Conservation (phyloP, 1,284 basidiomycete species). For the Moesziomyces sp. region DNA sequence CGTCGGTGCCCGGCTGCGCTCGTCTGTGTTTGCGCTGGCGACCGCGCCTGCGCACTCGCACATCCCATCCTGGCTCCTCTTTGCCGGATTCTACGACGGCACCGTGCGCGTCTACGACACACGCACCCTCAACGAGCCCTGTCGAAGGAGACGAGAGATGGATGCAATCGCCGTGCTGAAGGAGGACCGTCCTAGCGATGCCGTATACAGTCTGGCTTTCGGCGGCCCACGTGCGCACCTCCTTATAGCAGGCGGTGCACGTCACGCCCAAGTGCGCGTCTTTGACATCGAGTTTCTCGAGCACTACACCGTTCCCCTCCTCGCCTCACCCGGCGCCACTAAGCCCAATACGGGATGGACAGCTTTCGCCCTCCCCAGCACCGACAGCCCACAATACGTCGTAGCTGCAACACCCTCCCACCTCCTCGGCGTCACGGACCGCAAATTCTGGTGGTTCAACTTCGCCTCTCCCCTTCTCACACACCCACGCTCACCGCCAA, state of each 20-base stretch:
- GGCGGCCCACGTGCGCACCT: conserved; percentile 15
- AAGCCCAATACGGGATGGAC: conserved; percentile 19
- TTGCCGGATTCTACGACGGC: conserved; percentile 48
- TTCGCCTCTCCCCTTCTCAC: conserved; percentile 17
- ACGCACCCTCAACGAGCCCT: conserved; percentile 6
- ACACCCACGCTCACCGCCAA: not conserved
- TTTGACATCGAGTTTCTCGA: conserved; percentile 20
- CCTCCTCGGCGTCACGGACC: conserved; percentile 34
- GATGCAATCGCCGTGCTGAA: conserved; percentile 24
- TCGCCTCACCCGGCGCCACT: not conserved
- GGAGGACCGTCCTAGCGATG: conserved; percentile 23
- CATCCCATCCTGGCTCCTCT: conserved; percentile 38
- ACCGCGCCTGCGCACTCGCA: conserved; percentile 4
- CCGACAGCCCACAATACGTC: conserved; percentile 29
- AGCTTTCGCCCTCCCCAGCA: conserved; percentile 25
- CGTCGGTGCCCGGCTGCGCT: conserved; percentile 11
- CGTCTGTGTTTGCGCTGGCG: conserved; percentile 36
- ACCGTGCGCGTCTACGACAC: conserved; percentile 45
- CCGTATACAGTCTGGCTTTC: conserved; percentile 40
- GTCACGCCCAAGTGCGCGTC: conserved; percentile 24
- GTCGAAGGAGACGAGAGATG: conserved; percentile 2
- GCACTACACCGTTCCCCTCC: conserved; percentile 12
- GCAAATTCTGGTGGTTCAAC: conserved; percentile 37
- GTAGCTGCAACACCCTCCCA: conserved; percentile 16
- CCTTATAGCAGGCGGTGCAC: conserved; percentile 26